phyloP scores from a whole-genome alignment of 495 filamentous ascomycete species.

The Podospora australis region DNA sequence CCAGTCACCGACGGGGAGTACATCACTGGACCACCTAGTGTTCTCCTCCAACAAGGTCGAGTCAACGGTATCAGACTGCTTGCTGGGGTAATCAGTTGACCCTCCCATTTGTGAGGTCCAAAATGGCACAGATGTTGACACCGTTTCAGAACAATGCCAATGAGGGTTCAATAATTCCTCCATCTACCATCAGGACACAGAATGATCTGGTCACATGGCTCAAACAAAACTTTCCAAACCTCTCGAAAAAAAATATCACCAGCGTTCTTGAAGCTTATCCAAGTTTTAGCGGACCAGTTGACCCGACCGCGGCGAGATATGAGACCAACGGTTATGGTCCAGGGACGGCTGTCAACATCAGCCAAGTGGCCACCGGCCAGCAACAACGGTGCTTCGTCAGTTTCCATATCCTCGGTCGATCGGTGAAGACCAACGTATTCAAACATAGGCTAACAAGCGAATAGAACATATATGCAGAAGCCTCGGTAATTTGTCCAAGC shows the following conservation, averaged over 20 bases:
- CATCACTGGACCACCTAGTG: conserved; percentile 43
- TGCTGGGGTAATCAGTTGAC: conserved; percentile 2
- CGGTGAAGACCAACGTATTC: no score
- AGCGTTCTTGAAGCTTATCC: conserved; percentile 37
- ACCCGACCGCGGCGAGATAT: conserved; percentile 22
- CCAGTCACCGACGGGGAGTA: conserved; percentile 55
- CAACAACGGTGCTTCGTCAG: conserved; percentile 41
- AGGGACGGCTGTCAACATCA: conserved; percentile 41
- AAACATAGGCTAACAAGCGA: no score
- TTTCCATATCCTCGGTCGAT: no score
- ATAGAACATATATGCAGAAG: conserved; percentile 48
- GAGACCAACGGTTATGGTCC: conserved; percentile 36
- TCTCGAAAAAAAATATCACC: conserved; percentile 36
- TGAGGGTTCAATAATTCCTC: conserved; percentile 40
- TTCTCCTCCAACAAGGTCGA: conserved; percentile 38
- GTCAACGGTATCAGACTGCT: conserved; percentile 39
- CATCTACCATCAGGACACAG: conserved; percentile 41
- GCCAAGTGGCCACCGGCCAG: conserved; percentile 44
- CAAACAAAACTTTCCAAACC: conserved; percentile 34
- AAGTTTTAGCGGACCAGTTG: conserved; percentile 8
- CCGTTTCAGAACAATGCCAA: conserved; percentile 45
- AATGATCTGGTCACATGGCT: conserved; percentile 38
- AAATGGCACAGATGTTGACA: no score
- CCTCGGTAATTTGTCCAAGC: conserved; percentile 47
- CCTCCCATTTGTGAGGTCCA: no score